phyloP scores from a whole-genome alignment of 2,329 filamentous ascomycete genomes.

The Dactylellina sp. region DNA sequence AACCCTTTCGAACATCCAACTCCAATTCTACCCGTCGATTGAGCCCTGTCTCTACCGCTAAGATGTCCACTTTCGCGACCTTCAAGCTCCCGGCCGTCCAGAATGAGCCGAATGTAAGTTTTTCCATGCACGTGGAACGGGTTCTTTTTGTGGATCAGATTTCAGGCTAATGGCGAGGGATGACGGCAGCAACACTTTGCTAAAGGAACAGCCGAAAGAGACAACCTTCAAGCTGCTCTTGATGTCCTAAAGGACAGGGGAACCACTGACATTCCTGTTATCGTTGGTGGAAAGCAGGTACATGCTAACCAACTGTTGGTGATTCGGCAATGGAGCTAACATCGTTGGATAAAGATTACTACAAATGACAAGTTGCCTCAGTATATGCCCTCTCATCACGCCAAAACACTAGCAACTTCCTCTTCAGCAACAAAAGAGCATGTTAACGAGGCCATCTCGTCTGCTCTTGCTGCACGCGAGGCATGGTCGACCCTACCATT shows the following conservation, averaged over 20 bases:
- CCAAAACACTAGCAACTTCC: constrained; percentile 81
- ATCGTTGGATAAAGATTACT: constrained; percentile 70
- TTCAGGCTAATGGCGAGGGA: constrained; percentile 18
- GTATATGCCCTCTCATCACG: constrained; percentile 84
- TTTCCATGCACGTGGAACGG: background rate
- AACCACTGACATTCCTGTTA: constrained; percentile 81
- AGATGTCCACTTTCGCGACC: constrained; percentile 74
- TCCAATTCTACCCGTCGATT: constrained; percentile 34
- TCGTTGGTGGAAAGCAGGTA: constrained; percentile 85
- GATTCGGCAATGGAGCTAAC: constrained; percentile 63
- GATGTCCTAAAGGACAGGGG: constrained; percentile 75
- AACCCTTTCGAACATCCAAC: background rate
- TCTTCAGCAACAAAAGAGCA: constrained; percentile 82
- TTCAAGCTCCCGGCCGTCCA: constrained; percentile 88
- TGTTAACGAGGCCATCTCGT: constrained; percentile 81
- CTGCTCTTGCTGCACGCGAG: constrained; percentile 85
- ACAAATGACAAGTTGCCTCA: constrained; percentile 76
- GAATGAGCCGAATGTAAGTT: constrained; percentile 94
- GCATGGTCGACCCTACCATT: constrained; percentile 90
- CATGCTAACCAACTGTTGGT: constrained; percentile 60
- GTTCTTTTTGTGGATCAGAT: constrained; percentile 7
- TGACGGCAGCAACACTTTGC: constrained; percentile 81
- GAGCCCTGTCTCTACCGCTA: constrained; percentile 43
- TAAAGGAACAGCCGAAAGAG: constrained; percentile 83
- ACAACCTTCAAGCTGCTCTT: constrained; percentile 79